These are phyloP conservation scores for Abrus pulchellus DNA, from an alignment of 306 rosid species.

Conservation along the genomic window DNA sequence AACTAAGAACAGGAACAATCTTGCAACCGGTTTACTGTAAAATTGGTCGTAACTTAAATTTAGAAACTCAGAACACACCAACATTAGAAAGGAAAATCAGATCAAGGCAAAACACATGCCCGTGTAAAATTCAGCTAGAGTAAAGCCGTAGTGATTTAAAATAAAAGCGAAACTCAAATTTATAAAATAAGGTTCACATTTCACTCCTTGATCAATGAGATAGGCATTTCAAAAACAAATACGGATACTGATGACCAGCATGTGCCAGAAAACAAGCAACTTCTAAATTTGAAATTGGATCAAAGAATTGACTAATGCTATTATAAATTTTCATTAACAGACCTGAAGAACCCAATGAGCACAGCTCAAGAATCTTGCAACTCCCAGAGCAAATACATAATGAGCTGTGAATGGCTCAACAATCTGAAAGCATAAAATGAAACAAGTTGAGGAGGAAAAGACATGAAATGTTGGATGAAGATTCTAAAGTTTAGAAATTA, in stretches of 20 bases:
- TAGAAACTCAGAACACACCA: background rate
- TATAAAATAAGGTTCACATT: constrained; percentile 15
- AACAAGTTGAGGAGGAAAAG: constrained; percentile 18
- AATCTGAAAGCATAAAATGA: constrained; percentile 68
- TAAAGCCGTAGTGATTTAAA: constrained; percentile 1
- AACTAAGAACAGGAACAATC: background rate
- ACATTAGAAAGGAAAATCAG: background rate
- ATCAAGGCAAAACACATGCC: constrained; percentile 4
- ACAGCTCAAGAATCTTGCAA: constrained; percentile 98
- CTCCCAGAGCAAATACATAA: constrained; percentile 94
- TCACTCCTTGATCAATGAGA: constrained; percentile 24
- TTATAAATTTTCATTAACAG: constrained; percentile 16
- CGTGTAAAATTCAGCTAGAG: background rate
- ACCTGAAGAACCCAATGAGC: constrained; percentile 99
- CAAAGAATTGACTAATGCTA: constrained; percentile 25
- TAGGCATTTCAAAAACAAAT: background rate
- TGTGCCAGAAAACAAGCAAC: constrained; percentile 16
- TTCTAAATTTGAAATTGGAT: constrained; percentile 33
- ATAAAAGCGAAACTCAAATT: background rate
- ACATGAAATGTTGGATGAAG: constrained; percentile 3
- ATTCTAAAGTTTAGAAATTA: constrained; percentile 5
- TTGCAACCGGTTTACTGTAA: background rate
- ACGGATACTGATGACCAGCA: background rate
- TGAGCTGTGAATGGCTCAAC: constrained; percentile 99
- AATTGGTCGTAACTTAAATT: background rate